Percentiles rank a stretch among this genome's conserved stretches.
Conservation (phyloP, 2,329 filamentous ascomycete genomes). For the Cylindrodendrum hubeiense region DNA sequence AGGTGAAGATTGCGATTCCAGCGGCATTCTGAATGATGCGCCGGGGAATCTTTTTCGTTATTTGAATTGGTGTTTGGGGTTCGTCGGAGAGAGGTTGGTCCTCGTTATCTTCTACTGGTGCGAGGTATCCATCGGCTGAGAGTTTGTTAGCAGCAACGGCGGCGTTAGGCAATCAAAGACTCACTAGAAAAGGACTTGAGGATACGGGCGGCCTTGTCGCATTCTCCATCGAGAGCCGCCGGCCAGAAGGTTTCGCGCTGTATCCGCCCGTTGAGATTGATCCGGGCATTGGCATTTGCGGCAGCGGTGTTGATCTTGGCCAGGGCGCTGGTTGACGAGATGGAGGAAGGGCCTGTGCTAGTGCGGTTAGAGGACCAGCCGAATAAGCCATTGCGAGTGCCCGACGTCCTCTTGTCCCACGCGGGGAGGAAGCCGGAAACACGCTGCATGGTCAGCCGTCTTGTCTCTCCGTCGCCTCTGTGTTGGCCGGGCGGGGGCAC, state of each 20-base stretch:
- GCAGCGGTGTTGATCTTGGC: conserved; percentile 51
- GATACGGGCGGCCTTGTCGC: conserved; percentile 91
- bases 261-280: conserved; percentile 41
- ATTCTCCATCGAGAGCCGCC: conserved; percentile 86
- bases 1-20: conserved; percentile 93
- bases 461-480: conserved; percentile 51
- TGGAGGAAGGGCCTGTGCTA: conserved; percentile 49
- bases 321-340: conserved; percentile 37
- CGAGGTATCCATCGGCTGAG: conserved; percentile 68
- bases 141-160: conserved; percentile 33
- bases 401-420: conserved; percentile 59
- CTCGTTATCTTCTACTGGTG: conserved; percentile 55
- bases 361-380: conserved; percentile 62
- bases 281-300: conserved; percentile 44
- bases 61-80: conserved; percentile 64
- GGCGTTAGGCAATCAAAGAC: conserved; percentile 21
- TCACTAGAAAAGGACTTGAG: conserved; percentile 90
- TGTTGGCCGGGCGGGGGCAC: conserved; percentile 48
- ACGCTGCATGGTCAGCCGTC: conserved; percentile 56
- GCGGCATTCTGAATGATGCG: conserved; percentile 90
- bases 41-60: conserved; percentile 85
- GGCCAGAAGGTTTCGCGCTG: conserved; percentile 83
- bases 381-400: conserved; percentile 51
- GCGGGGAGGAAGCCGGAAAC: conserved; percentile 58
- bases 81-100: conserved; percentile 46